These are phyloP conservation scores for Calophaca sinica DNA, from an alignment of 306 rosid genomes.

Conservation along the genomic window DNA sequence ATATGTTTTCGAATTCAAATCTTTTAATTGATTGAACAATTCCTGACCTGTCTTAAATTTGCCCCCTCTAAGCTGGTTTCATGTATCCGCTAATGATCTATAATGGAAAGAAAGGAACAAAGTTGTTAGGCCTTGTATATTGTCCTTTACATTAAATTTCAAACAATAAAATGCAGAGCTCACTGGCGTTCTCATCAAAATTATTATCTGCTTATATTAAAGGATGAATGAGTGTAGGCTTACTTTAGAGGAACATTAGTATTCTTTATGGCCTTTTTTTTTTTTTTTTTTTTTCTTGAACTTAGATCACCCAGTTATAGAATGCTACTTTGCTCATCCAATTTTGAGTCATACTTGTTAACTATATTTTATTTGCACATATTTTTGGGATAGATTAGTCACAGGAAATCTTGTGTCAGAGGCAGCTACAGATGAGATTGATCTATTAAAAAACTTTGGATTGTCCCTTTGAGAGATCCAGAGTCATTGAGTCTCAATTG, in stretches of 20 bases:
- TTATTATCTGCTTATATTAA: not conserved
- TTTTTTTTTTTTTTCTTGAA: no score
- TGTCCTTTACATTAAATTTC: not conserved
- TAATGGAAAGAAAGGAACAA: not conserved
- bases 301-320: not conserved
- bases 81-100: not conserved
- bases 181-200: slow-evolving; percentile 5
- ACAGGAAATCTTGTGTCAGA: not conserved
- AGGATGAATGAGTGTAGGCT: not conserved
- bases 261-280: slow-evolving; percentile 15
- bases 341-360: not conserved
- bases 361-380: slow-evolving; percentile 7
- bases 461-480: not conserved
- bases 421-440: not conserved
- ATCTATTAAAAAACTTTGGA: not conserved
- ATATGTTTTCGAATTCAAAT: not conserved
- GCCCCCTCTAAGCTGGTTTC: not conserved
- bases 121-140: not conserved
- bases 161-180: slow-evolving; percentile 18
- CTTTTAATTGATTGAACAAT: not conserved
- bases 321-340: slow-evolving; percentile 24
- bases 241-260: not conserved
- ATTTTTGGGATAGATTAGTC: slow-evolving; percentile 2
- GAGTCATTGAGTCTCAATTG: no score
- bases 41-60: not conserved